These are phyloP conservation scores for Sugiyamaella sp. DNA, from an alignment of 1,139 yeast species.

Conservation along the genomic window DNA sequence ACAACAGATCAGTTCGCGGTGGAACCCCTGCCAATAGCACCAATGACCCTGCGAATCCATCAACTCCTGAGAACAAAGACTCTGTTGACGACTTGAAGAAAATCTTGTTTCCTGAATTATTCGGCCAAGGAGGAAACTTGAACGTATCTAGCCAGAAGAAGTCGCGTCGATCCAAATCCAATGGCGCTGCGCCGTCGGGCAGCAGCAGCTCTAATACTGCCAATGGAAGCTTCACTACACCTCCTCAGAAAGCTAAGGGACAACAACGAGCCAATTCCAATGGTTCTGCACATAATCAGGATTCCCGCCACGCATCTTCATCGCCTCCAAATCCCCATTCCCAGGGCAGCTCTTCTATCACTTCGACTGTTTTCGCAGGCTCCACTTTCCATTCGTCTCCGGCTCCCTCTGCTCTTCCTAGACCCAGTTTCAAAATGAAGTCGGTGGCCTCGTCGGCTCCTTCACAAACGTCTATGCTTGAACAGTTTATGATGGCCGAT, in stretches of 20 bases:
- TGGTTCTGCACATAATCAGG: neutral
- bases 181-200: slow-evolving; percentile 7
- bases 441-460: slow-evolving; percentile 24
- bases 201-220: slow-evolving; percentile 11
- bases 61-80: slow-evolving; percentile 12
- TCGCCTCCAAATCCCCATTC: neutral
- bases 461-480: slow-evolving; percentile 29
- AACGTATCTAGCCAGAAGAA: slow-evolving; percentile 7
- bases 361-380: slow-evolving; percentile 42
- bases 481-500: slow-evolving; percentile 36
- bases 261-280: neutral
- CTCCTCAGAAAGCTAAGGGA: neutral
- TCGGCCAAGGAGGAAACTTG: slow-evolving; percentile 20
- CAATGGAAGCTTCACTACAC: slow-evolving; percentile 6
- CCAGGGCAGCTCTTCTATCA: slow-evolving; percentile 22
- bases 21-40: slow-evolving; percentile 7
- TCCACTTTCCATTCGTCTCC: slow-evolving; percentile 49
- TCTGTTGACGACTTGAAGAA: slow-evolving; percentile 30
- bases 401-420: slow-evolving; percentile 49
- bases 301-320: too few species aligned
- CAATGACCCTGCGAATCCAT: slow-evolving; percentile 6
- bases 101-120: slow-evolving; percentile 35
- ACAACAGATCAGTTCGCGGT: slow-evolving; percentile 1
- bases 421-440: slow-evolving; percentile 41
- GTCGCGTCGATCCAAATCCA: slow-evolving; percentile 18